These are phyloP conservation scores for Inonotus obliquus DNA, from an alignment of 1,284 basidiomycete species.

Conservation along the genomic window DNA sequence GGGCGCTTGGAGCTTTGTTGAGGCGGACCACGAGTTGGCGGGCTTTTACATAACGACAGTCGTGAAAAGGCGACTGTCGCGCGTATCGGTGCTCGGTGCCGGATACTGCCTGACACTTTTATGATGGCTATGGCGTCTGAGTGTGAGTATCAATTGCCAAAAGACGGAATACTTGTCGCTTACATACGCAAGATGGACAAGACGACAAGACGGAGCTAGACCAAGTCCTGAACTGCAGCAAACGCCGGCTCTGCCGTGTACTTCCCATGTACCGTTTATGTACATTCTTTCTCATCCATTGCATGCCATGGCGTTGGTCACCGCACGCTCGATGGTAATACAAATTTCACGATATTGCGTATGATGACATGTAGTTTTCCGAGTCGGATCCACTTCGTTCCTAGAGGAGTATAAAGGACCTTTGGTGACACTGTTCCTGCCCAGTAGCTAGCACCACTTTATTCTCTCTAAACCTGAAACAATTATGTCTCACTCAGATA, in stretches of 20 bases:
- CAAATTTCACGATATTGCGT: background rate
- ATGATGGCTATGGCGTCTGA: too few relatives aligned
- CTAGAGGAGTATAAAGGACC: too few relatives aligned
- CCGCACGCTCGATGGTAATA: background rate
- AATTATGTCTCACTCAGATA: constrained; percentile 1
- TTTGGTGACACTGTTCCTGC: too few relatives aligned
- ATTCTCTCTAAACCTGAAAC: background rate
- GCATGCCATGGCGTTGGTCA: background rate
- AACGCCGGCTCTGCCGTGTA: too few relatives aligned
- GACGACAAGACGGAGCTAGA: too few relatives aligned
- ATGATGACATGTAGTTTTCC: background rate
- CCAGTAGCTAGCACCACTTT: too few relatives aligned
- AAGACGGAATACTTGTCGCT: too few relatives aligned
- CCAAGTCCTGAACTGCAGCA: too few relatives aligned
- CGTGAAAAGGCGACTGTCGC: background rate
- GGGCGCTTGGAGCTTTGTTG: background rate
- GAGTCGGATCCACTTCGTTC: too few relatives aligned
- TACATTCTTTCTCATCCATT: background rate
- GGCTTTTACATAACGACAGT: background rate
- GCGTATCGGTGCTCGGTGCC: background rate
- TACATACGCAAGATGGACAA: too few relatives aligned
- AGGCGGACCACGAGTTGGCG: background rate
- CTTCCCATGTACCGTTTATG: background rate
- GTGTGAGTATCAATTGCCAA: too few relatives aligned
- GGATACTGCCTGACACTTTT: background rate